Percentiles rank a stretch among this genome's conserved stretches.
These are phyloP conservation scores for Podospora pseudocomata DNA, from an alignment of 495 filamentous ascomycete species.

Conservation along the genomic window DNA sequence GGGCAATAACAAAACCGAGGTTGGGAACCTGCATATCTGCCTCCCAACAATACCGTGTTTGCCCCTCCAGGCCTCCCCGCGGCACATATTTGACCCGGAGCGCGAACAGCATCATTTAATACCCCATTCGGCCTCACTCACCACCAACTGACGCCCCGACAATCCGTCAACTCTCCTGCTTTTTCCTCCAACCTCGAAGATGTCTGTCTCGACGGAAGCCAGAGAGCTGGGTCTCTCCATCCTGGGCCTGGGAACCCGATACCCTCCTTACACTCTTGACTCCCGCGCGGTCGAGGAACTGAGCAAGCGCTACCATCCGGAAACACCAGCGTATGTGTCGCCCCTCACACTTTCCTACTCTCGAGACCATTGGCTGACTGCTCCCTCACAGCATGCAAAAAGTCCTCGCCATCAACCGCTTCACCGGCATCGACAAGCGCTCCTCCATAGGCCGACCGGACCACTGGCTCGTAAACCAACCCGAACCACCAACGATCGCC, in stretches of 20 bases:
- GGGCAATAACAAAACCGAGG: neutral
- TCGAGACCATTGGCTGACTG: neutral
- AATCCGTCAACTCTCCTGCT: neutral
- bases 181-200: slow-evolving; percentile 5
- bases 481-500: slow-evolving; percentile 50
- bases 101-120: neutral
- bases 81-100: neutral
- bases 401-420: slow-evolving; percentile 59
- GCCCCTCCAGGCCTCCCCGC: neutral
- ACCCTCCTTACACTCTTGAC: slow-evolving; percentile 46
- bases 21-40: neutral
- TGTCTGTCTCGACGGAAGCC: slow-evolving; percentile 23
- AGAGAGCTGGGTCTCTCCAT: slow-evolving; percentile 50
- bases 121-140: neutral
- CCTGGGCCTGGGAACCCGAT: slow-evolving; percentile 47
- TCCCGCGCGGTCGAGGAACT: slow-evolving; percentile 40
- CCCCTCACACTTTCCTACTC: neutral
- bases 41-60: neutral
- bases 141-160: slow-evolving; percentile 18
- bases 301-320: slow-evolving; percentile 46
- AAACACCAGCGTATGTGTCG: slow-evolving; percentile 46
- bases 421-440: slow-evolving; percentile 60
- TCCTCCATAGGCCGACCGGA: slow-evolving; percentile 56
- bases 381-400: slow-evolving; percentile 47
- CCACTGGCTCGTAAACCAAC: slow-evolving; percentile 54